Percentiles rank a stretch among this genome's conserved stretches.
These are phyloP conservation scores for Trapa incisa DNA, from an alignment of 345 rosid genomes.

Conservation along the genomic window DNA sequence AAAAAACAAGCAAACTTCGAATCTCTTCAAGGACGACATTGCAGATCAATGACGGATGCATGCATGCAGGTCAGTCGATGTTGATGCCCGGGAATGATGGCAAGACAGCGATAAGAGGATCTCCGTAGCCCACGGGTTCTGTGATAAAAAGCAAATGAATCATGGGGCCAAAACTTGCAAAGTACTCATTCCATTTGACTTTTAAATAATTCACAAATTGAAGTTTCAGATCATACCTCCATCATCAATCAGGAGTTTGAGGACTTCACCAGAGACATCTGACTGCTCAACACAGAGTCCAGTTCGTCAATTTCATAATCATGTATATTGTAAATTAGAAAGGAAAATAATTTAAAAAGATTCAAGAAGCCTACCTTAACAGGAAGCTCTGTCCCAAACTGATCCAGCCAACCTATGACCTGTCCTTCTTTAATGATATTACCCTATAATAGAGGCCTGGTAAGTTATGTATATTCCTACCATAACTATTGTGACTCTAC, in stretches of 20 bases:
- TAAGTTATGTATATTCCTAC: background rate
- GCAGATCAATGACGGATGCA: background rate
- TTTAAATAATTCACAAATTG: background rate
- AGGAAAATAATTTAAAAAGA: background rate
- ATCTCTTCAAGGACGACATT: background rate
- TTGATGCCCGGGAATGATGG: conserved; percentile 64
- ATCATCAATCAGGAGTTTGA: conserved; percentile 66
- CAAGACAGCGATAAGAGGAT: conserved; percentile 76
- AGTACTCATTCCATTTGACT: no score
- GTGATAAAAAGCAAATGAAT: conserved; percentile 11
- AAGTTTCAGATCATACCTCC: conserved; percentile 47
- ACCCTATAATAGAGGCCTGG: conserved; percentile 37
- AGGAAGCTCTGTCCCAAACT: conserved; percentile 65
- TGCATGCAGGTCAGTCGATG: conserved; percentile 21
- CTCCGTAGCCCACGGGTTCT: conserved; percentile 87
- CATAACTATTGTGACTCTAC: background rate
- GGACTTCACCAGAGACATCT: conserved; percentile 75
- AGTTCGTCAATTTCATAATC: background rate
- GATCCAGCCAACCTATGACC: conserved; percentile 74
- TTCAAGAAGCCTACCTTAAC: conserved; percentile 46
- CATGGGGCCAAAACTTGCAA: background rate
- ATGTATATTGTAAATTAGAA: background rate
- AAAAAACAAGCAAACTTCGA: background rate
- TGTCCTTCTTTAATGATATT: conserved; percentile 75
- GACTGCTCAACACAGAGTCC: conserved; percentile 47